Percentiles rank a stretch among this genome's conserved stretches.
These are phyloP conservation scores for Aspergillus proliferans DNA, from an alignment of 2,329 filamentous ascomycete species.

Conservation along the genomic window DNA sequence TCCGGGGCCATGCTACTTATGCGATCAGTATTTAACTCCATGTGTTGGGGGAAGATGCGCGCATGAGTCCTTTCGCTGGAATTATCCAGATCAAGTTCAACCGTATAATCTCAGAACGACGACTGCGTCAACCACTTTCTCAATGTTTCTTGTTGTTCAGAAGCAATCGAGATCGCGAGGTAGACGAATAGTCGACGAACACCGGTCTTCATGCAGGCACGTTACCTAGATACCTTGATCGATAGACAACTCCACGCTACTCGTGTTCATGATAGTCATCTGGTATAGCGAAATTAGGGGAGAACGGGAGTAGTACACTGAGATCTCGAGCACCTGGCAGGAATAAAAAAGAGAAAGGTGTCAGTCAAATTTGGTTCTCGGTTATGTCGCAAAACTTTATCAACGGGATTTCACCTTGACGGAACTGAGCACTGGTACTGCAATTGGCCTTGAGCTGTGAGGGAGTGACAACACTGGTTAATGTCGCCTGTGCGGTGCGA, in stretches of 20 bases:
- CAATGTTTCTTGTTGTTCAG: background rate
- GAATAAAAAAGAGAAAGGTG: background rate
- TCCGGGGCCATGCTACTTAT: constrained; percentile 26
- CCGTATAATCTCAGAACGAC: constrained; percentile 41
- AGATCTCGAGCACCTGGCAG: background rate
- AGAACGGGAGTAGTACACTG: constrained; percentile 24
- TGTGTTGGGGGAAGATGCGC: constrained; percentile 11
- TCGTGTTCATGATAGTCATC: constrained; percentile 32
- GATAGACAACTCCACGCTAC: constrained; percentile 33
- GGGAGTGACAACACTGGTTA: background rate
- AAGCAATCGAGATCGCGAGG: constrained; percentile 4
- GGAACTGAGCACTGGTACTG: background rate
- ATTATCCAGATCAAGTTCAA: constrained; percentile 43
- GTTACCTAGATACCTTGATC: constrained; percentile 39
- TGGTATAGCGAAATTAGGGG: constrained; percentile 10
- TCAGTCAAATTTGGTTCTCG: background rate
- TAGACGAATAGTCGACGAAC: constrained; percentile 22
- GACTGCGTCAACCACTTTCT: constrained; percentile 6
- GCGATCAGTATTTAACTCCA: constrained; percentile 14
- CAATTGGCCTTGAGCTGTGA: background rate
- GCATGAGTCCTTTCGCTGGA: constrained; percentile 42
- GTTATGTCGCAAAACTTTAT: background rate
- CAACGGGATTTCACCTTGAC: constrained; percentile 3
- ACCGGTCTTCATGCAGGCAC: constrained; percentile 38
- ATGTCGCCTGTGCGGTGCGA: background rate